Evolutionary conservation across 129 eudicot genomes (phyloP).

Genomic region (Tanacetum coccineum): DNA sequence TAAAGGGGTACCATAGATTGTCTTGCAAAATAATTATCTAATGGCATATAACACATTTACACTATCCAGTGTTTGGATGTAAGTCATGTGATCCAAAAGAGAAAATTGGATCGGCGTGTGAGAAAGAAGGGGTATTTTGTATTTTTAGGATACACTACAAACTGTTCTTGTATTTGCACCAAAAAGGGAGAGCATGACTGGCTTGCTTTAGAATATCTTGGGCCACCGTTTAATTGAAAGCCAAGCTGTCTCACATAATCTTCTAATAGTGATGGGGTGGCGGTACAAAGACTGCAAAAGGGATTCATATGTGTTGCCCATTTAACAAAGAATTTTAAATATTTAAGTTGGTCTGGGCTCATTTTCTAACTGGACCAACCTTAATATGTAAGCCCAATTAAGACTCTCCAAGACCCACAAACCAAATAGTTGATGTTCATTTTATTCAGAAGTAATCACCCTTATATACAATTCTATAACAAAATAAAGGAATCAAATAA

Average conservation of each 20-base stretch:
- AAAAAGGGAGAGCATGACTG: conserved; percentile 19
- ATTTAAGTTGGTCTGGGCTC: conserved; percentile 8
- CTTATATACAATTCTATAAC: too few species aligned
- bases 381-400: too few species aligned
- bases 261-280: conserved; percentile 9
- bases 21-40: too few species aligned
- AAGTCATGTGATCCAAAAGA: neutral
- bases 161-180: conserved; percentile 17
- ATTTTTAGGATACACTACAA: conserved; percentile 10
- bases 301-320: too few species aligned
- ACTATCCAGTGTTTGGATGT: too few species aligned
- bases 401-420: too few species aligned
- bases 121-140: neutral
- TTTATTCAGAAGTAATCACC: too few species aligned
- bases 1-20: too few species aligned
- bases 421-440: too few species aligned
- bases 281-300: conserved; percentile 1
- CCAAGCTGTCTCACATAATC: conserved; percentile 18
- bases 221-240: conserved; percentile 22
- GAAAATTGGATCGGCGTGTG: neutral
- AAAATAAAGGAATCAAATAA: too few species aligned
- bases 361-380: neutral
- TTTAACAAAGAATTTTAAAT: neutral
- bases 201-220: conserved; percentile 15
- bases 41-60: too few species aligned